Conservation (phyloP, 2,329 filamentous ascomycete species). For the Truncatella angustata region DNA sequence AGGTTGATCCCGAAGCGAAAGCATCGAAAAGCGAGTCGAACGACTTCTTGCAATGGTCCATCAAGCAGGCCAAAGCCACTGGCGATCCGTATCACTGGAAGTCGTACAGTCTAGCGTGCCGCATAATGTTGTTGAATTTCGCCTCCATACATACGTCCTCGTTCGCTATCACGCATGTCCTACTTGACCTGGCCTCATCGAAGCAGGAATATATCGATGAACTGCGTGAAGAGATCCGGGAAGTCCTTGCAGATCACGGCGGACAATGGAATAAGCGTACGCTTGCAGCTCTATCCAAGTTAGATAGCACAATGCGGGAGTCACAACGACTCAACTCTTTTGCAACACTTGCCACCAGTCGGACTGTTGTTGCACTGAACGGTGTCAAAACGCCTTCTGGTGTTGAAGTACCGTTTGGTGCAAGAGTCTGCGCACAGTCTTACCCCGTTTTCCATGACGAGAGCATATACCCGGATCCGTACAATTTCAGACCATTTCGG, state of each 20-base stretch:
- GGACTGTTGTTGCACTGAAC: slow-evolving; percentile 20
- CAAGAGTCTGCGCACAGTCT: slow-evolving; percentile 25
- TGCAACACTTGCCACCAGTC: slow-evolving; percentile 23
- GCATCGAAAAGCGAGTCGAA: slow-evolving; percentile 11
- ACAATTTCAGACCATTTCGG: slow-evolving; percentile 22
- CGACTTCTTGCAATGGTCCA: slow-evolving; percentile 22
- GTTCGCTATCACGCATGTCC: slow-evolving; percentile 23
- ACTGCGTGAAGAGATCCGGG: slow-evolving; percentile 40
- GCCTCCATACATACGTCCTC: slow-evolving; percentile 39
- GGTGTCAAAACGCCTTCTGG: slow-evolving; percentile 33
- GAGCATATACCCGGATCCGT: slow-evolving; percentile 45
- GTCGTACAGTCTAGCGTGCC: slow-evolving; percentile 22
- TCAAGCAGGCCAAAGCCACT: slow-evolving; percentile 16
- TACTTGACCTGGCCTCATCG: slow-evolving; percentile 42
- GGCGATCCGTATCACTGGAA: slow-evolving; percentile 17
- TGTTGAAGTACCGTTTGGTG: slow-evolving; percentile 28
- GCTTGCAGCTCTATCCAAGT: slow-evolving; percentile 32
- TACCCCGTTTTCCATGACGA: slow-evolving; percentile 35
- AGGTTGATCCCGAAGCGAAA: slow-evolving; percentile 7
- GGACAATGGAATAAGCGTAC: slow-evolving; percentile 31
- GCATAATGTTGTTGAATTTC: slow-evolving; percentile 32
- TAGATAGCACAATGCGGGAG: slow-evolving; percentile 42
- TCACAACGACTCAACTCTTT: slow-evolving; percentile 34
- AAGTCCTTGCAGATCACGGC: slow-evolving; percentile 24
- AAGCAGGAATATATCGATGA: slow-evolving; percentile 37